Evolutionary conservation across 2,329 filamentous ascomycete species (phyloP), one percentile per base, ranked within the genome.

Genomic region (Curvularia eragrostidis): DNA sequence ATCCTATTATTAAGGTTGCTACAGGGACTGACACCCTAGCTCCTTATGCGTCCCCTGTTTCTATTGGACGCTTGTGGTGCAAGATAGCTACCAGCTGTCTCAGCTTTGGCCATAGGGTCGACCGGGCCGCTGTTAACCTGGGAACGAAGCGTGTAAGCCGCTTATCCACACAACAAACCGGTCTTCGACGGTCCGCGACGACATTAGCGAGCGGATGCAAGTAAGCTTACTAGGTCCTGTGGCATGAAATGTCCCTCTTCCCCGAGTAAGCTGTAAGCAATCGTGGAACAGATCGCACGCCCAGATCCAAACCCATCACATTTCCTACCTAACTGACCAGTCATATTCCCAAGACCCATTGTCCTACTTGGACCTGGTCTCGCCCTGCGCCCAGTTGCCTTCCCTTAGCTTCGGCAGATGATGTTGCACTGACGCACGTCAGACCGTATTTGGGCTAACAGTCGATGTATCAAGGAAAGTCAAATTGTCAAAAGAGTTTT

Each of bases 211-310:
- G 56, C 46, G 52, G 34, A 50, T 56, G 56, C 56, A 54, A 62
- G 59, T 62, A 52, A 59, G 59, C 56, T 62, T 56, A 62, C 59
- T 53, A 38, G 48, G 30, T 49, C 55, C 54, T 56, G 52, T 59
- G 56, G 58, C 49, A 30, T 32, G 24, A 32, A 30, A 28, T 24
- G 21, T 41, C 24, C 30, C 28, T 53, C 38, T 36, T 46, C 46
- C 50, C 39, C 39, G 42, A 48, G 44, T 41, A 53, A 51, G 52
- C 46, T 43, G 55, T 46, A 24, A 30, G 32, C 26, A 42, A 39
- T 44, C 23, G 23, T 47, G 15, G 19, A 41, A 26, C 52, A 42
- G 56, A 59, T 44, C 15, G 30, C 18, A 53, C 23, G 46, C 39
- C 46, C 36, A 24, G 32, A 50, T 44, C 43, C 36, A 24, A 34